Conservation (phyloP, 768 basidiomycete species). For the Calocybe indica region DNA sequence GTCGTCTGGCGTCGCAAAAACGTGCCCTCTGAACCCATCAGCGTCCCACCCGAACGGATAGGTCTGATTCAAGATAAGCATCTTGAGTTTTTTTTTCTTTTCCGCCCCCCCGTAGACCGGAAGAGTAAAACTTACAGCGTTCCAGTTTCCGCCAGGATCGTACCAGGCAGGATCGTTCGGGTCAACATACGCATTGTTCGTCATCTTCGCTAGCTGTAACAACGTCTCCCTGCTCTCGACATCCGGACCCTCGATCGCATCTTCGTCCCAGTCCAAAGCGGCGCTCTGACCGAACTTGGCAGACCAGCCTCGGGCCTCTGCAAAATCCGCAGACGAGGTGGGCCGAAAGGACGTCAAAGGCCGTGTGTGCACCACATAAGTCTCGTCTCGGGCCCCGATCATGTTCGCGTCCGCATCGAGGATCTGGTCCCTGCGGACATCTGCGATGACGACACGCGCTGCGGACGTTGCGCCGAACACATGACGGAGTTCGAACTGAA, state of each 20-base stretch:
- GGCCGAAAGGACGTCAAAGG: constrained; percentile 36
- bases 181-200: constrained; percentile 81
- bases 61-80: constrained; percentile 29
- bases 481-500: constrained; percentile 56
- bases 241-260: constrained; percentile 70
- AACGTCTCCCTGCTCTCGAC: constrained; percentile 73
- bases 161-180: constrained; percentile 71
- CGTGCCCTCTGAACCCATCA: constrained; percentile 86
- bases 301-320: constrained; percentile 40
- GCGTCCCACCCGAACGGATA: constrained; percentile 90
- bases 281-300: constrained; percentile 39
- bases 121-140: constrained; percentile 30
- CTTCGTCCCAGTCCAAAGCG: constrained; percentile 62
- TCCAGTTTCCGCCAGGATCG: constrained; percentile 62
- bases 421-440: constrained; percentile 22
- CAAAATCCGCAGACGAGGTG: constrained; percentile 38
- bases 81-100: no score
- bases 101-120: not conserved
- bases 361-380: constrained; percentile 33
- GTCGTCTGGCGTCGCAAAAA: constrained; percentile 83
- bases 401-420: not conserved
- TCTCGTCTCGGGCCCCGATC: constrained; percentile 7
- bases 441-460: constrained; percentile 49
- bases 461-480: constrained; percentile 47
- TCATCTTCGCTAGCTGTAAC: constrained; percentile 87